These are phyloP conservation scores for Stentor coeruleus DNA, from an alignment of 73 alveolate genomes.

Conservation along the genomic window DNA sequence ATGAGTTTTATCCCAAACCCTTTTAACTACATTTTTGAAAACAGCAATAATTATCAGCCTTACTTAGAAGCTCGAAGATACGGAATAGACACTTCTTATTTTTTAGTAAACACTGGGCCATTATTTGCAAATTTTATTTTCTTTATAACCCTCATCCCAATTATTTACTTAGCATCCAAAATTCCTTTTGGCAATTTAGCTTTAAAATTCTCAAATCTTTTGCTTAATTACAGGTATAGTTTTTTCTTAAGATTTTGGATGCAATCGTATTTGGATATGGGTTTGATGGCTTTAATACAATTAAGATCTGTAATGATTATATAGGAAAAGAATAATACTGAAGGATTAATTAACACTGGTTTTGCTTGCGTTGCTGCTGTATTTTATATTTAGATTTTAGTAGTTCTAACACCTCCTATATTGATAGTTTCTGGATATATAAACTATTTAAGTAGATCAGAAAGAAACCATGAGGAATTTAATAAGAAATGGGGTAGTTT, in stretches of 20 bases:
- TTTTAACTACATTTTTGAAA: too few relatives aligned
- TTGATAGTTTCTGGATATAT: background rate
- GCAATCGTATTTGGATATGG: background rate
- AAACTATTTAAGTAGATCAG: too few relatives aligned
- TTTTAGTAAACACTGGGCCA: background rate
- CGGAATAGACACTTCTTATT: background rate
- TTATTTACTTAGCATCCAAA: background rate
- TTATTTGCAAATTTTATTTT: too few relatives aligned
- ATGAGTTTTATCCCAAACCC: background rate
- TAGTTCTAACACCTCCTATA: background rate
- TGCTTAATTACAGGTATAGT: background rate
- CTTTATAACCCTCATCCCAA: background rate
- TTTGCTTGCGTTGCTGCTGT: background rate
- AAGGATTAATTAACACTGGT: background rate
- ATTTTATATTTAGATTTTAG: background rate
- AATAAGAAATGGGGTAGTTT: background rate
- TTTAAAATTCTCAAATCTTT: too few relatives aligned
- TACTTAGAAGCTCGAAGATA: background rate
- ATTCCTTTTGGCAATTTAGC: background rate
- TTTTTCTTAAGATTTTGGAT: background rate
- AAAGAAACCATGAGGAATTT: background rate
- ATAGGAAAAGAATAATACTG: background rate
- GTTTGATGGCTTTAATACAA: background rate
- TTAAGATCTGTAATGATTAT: background rate
- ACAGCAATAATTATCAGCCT: background rate